These are phyloP conservation scores for Claviceps fusiformis DNA, from an alignment of 2,329 filamentous ascomycete genomes.

Conservation along the genomic window DNA sequence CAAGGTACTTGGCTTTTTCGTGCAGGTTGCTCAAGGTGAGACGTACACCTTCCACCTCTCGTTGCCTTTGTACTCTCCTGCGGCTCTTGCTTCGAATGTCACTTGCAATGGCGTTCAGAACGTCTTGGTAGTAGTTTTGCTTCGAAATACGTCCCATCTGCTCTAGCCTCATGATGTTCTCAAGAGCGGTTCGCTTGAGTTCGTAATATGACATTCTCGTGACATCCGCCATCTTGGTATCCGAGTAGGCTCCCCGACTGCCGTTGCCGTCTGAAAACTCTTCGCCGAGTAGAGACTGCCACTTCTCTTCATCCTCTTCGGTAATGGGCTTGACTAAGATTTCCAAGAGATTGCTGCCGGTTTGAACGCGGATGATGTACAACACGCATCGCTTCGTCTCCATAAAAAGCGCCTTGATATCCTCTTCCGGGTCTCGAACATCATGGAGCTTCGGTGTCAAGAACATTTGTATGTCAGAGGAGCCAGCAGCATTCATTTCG, in stretches of 20 bases:
- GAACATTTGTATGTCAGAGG: conserved; percentile 81
- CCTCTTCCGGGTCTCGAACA: conserved; percentile 81
- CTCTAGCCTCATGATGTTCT: conserved; percentile 87
- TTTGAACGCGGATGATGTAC: conserved; percentile 95
- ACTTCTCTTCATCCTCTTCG: conserved; percentile 78
- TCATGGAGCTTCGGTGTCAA: conserved; percentile 82
- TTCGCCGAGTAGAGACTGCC: conserved; percentile 67
- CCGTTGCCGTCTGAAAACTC: conserved; percentile 57
- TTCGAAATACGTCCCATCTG: conserved; percentile 76
- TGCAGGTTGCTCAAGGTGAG: conserved; percentile 62
- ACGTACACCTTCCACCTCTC: conserved; percentile 74
- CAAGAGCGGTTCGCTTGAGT: conserved; percentile 80
- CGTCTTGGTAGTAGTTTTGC: conserved; percentile 88
- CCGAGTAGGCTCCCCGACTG: conserved; percentile 77
- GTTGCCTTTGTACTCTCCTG: conserved; percentile 77
- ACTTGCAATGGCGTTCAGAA: conserved; percentile 92
- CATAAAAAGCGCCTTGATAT: conserved; percentile 88
- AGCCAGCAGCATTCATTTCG: conserved; percentile 76
- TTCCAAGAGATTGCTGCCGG: conserved; percentile 81
- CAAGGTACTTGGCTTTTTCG: conserved; percentile 81
- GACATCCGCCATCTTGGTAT: conserved; percentile 76
- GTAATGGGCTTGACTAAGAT: conserved; percentile 85
- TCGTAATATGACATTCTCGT: conserved; percentile 82
- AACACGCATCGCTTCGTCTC: conserved; percentile 95
- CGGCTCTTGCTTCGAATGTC: conserved; percentile 97